phyloP scores from a whole-genome alignment of 2,329 filamentous ascomycete species.

The Aurifilum marmelostoma region DNA sequence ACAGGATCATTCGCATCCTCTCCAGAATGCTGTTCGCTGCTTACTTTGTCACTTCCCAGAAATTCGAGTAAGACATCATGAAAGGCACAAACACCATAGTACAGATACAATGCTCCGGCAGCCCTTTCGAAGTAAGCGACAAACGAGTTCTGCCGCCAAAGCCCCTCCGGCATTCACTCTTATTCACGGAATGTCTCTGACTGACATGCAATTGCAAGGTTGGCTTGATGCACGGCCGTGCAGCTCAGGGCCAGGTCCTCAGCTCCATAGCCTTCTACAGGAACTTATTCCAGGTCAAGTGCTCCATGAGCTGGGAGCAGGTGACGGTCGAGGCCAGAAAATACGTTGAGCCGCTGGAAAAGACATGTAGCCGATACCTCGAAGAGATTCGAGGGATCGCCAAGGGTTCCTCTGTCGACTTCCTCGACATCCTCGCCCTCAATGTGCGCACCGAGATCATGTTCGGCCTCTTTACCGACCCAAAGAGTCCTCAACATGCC shows the following conservation, averaged over 20 bases:
- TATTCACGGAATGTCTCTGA: neutral
- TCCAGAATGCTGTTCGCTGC: neutral
- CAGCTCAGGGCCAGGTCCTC: constrained; percentile 18
- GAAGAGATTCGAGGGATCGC: constrained; percentile 28
- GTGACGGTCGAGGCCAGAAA: constrained; percentile 20
- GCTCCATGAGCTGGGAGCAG: constrained; percentile 22
- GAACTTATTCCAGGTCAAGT: constrained; percentile 20
- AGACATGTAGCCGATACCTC: constrained; percentile 20
- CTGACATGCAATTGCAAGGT: constrained; percentile 15
- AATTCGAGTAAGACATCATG: too few relatives aligned
- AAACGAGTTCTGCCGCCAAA: neutral
- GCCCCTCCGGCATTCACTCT: neutral
- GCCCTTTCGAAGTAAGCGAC: constrained; percentile 18
- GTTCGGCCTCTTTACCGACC: constrained; percentile 26
- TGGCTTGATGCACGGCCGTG: constrained; percentile 23
- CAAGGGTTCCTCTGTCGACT: constrained; percentile 20
- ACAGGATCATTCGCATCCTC: too few relatives aligned
- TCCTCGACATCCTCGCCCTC: constrained; percentile 27
- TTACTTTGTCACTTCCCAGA: too few relatives aligned
- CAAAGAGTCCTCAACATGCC: neutral
- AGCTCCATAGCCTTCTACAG: constrained; percentile 27
- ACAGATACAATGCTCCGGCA: constrained; percentile 25
- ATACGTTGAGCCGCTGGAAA: constrained; percentile 14
- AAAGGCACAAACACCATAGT: neutral
- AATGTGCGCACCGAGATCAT: constrained; percentile 30